These are phyloP conservation scores for Decorospora gaudefroyi DNA, from an alignment of 2,329 filamentous ascomycete genomes.

Conservation along the genomic window DNA sequence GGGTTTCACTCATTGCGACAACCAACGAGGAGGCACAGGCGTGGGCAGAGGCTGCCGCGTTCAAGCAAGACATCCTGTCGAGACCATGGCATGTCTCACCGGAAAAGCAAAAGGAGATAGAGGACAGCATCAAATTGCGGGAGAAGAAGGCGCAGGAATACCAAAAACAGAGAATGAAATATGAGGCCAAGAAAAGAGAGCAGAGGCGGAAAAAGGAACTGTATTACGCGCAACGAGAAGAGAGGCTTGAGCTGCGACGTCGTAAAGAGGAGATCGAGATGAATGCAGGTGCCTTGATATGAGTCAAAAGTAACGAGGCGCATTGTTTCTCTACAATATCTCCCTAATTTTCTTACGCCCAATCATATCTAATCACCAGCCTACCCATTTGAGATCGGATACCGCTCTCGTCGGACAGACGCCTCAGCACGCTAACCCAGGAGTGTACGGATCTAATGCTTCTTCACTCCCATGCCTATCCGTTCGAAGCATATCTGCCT, in stretches of 20 bases:
- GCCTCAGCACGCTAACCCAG: background rate
- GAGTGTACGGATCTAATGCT: background rate
- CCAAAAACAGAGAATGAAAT: constrained; percentile 42
- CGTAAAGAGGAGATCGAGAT: constrained; percentile 51
- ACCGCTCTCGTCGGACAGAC: no score
- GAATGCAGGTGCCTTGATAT: constrained; percentile 50
- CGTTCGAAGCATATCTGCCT: background rate
- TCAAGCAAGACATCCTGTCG: constrained; percentile 56
- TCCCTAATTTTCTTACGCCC: no score
- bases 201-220: constrained; percentile 40
- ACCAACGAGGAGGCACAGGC: constrained; percentile 61
- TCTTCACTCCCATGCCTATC: background rate
- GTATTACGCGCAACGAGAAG: constrained; percentile 39
- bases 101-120: constrained; percentile 52
- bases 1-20: constrained; percentile 54
- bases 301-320: no score
- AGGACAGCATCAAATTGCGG: constrained; percentile 46
- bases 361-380: no score
- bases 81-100: constrained; percentile 58
- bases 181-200: constrained; percentile 40
- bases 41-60: constrained; percentile 57
- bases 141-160: constrained; percentile 47
- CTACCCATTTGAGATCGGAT: no score
- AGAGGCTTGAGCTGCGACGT: constrained; percentile 51
- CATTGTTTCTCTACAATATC: no score